Conservation (phyloP, 2,329 filamentous ascomycete species). For the Chaetomium strumarium region DNA sequence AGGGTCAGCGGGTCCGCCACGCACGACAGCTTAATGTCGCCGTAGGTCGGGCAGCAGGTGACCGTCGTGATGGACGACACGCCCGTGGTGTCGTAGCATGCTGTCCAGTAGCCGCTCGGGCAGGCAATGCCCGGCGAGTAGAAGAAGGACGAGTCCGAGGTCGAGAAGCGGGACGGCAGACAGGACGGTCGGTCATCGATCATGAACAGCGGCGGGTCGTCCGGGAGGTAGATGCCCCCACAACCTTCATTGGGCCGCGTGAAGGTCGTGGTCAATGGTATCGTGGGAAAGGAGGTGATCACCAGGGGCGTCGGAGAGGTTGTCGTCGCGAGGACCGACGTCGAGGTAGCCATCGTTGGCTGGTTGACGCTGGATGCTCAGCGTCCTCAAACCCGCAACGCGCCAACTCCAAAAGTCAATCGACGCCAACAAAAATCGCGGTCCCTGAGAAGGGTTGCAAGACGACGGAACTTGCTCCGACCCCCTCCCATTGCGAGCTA, state of each 20-base stretch:
- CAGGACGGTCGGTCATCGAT: constrained; percentile 28
- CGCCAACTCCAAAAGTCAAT: not conserved
- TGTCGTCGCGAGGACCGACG: not conserved
- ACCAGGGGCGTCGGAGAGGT: not conserved
- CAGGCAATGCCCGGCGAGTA: constrained; percentile 25
- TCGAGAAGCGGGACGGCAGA: constrained; percentile 27
- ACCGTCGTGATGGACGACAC: constrained; percentile 29
- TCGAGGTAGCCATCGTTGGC: not conserved
- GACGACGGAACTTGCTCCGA: not conserved
- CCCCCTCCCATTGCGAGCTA: no score
- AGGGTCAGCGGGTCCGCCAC: constrained; percentile 21
- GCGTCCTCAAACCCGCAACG: no score
- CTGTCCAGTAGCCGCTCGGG: constrained; percentile 22
- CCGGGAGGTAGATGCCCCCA: constrained; percentile 17
- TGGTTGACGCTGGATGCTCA: not conserved
- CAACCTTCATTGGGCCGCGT: constrained; percentile 19
- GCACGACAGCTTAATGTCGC: constrained; percentile 27
- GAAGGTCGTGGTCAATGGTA: constrained; percentile 26
- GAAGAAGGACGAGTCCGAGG: constrained; percentile 24
- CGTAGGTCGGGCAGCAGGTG: constrained; percentile 32
- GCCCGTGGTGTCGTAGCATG: constrained; percentile 28
- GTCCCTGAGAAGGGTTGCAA: not conserved
- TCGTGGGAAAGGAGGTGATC: constrained; percentile 23
- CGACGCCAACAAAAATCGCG: not conserved
- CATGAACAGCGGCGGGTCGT: constrained; percentile 9